Evolutionary conservation across 83 land plant species (phyloP), one percentile per base, ranked within the genome.

Genomic region (Diphasiastrum complanatum): DNA sequence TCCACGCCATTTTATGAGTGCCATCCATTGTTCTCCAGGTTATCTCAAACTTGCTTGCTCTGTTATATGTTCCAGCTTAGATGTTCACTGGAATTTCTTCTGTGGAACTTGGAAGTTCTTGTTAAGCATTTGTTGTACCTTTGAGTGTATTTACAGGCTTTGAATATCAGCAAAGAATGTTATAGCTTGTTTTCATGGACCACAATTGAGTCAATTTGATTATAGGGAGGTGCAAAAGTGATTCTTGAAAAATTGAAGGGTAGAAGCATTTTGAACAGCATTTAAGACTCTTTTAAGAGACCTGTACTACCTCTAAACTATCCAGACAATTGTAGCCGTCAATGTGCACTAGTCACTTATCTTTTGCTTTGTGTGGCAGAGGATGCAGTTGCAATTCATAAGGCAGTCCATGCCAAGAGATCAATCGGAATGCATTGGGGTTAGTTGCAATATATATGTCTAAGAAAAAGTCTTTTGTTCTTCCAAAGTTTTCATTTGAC

Each of bases 361-460:
- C 8, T 8, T 16, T 40, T 40, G 43, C 18, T 6, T 48, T n/a
- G n/a, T 27, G 18, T 52, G 16, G 37, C 72, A 69, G 72, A 69
- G 72, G 72, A 69, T 61, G 72, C 72, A 22, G 72, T 69, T 10
- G 72, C 68, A 34, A 61, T 69, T 22, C 72, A 69, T 36, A 46
- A 33, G 16, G 56, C 63, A 23, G 72, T 69, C 3, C 31, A 32
- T 2, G 19, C 72, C 16, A 69, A 69, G 30, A 31, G 31, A 19
- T 69, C 72, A 48, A 48, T 69, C n/a, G 72, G 58, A 35, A 69
- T 61, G 72, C 72, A 69, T 34, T 69, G 72, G 72, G 72, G 72
- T 69, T 26, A 60, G 72, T 51, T 5, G 18, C 3, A 28, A 18
- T 24, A 6, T 6, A 48, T 48, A 6, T 18, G 4, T 48, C 51